Percentiles rank a stretch among this genome's conserved stretches.
Evolutionary conservation across 345 rosid species (phyloP).

Genomic region (Xanthoceras sorbifolium): DNA sequence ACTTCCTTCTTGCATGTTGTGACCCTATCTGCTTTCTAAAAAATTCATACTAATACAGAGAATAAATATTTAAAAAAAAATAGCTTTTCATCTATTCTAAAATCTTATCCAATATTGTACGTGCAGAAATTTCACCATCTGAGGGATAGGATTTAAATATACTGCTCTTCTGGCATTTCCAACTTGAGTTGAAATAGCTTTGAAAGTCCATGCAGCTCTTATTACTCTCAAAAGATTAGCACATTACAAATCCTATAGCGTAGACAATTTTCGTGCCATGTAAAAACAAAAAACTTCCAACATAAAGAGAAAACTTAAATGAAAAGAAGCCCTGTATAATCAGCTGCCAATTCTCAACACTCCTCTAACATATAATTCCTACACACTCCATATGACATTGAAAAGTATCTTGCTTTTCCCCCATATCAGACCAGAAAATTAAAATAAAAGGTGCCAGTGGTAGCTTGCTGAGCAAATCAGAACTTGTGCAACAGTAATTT

Average conservation of each 20-base stretch:
- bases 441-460: background rate
- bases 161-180: background rate
- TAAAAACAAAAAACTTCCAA: too few relatives aligned
- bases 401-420: background rate
- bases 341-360: conserved; percentile 1
- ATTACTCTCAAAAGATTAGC: background rate
- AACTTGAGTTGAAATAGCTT: background rate
- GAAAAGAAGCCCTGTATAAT: background rate
- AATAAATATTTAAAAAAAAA: background rate
- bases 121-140: background rate
- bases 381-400: background rate
- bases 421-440: background rate
- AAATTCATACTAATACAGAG: background rate
- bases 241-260: background rate
- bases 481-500: background rate
- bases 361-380: background rate
- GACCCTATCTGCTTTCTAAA: background rate
- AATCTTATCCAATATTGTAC: background rate
- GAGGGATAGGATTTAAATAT: background rate
- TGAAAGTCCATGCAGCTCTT: background rate
- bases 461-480: background rate
- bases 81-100: background rate
- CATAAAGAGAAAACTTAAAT: too few relatives aligned
- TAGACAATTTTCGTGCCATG: background rate
- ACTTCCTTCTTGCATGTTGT: background rate